Conservation (phyloP, 176 grass and related monocot species). For the Musa troglodytarum region DNA sequence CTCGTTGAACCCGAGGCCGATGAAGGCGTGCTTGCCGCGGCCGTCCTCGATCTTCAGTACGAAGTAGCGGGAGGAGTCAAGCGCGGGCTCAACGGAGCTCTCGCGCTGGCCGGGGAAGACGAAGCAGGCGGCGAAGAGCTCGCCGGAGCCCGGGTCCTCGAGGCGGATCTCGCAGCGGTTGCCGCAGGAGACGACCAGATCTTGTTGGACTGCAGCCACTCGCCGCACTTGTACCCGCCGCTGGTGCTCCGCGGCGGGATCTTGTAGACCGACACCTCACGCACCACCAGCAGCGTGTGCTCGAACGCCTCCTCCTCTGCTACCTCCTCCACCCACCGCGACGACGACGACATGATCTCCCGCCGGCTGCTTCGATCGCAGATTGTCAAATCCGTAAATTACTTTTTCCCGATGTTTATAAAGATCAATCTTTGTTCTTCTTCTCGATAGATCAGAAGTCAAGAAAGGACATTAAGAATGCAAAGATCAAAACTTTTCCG, state of each 20-base stretch:
- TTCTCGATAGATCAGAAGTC: background rate
- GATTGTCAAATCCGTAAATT: background rate
- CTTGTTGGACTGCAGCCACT: slow-evolving; percentile 97
- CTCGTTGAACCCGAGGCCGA: slow-evolving; percentile 90
- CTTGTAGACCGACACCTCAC: slow-evolving; percentile 91
- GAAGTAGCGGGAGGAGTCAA: slow-evolving; percentile 94
- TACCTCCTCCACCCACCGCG: slow-evolving; percentile 37
- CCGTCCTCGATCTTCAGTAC: slow-evolving; percentile 86
- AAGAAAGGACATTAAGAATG: background rate
- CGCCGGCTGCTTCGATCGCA: background rate
- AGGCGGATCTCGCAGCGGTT: slow-evolving; percentile 85
- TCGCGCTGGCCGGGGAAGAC: slow-evolving; percentile 63
- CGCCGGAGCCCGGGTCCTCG: slow-evolving; percentile 79
- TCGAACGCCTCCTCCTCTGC: slow-evolving; percentile 91
- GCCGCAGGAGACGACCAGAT: slow-evolving; percentile 96
- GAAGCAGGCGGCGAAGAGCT: slow-evolving; percentile 90
- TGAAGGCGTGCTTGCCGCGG: slow-evolving; percentile 83
- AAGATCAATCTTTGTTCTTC: background rate
- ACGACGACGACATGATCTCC: slow-evolving; percentile 2
- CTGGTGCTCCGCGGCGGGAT: slow-evolving; percentile 83
- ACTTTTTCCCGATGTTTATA: too few species aligned
- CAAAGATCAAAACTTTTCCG: too few species aligned
- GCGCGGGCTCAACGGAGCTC: slow-evolving; percentile 60
- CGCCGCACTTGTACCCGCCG: slow-evolving; percentile 97
- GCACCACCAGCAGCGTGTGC: slow-evolving; percentile 94